Conservation (phyloP, 208 protist genomes). For the Leishmania lainsoni region DNA sequence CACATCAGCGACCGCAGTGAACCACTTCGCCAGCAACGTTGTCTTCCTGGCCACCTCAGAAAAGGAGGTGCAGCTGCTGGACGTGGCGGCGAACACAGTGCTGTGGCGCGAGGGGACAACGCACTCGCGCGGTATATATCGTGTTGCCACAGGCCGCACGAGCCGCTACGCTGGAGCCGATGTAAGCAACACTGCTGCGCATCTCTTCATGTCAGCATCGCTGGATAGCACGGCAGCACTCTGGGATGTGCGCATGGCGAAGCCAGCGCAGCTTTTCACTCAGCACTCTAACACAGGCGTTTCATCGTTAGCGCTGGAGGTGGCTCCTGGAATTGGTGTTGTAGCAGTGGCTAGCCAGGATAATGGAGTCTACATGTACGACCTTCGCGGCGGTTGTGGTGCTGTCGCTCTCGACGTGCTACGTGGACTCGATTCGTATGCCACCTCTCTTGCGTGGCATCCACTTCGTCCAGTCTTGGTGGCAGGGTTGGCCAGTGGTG, state of each 20-base stretch:
- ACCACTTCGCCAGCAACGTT: conserved; percentile 77
- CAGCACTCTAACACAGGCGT: conserved; percentile 76
- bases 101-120: conserved; percentile 49
- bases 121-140: conserved; percentile 72
- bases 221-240: conserved; percentile 70
- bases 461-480: conserved; percentile 63
- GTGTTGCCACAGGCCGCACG: conserved; percentile 50
- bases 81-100: conserved; percentile 47
- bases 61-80: conserved; percentile 67
- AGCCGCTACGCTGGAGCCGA: conserved; percentile 42
- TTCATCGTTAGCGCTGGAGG: conserved; percentile 52
- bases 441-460: conserved; percentile 73
- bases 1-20: conserved; percentile 61
- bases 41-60: conserved; percentile 72
- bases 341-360: conserved; percentile 84
- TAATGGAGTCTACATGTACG: conserved; percentile 67
- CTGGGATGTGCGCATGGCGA: conserved; percentile 71
- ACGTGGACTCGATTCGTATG: conserved; percentile 32
- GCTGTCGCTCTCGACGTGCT: conserved; percentile 47
- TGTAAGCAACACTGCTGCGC: conserved; percentile 25
- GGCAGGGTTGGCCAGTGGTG: conserved; percentile 42
- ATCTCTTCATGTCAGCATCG: conserved; percentile 71
- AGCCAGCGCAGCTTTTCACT: conserved; percentile 61
- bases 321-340: conserved; percentile 52
- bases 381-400: conserved; percentile 42